Evolutionary conservation across 768 basidiomycete species (phyloP).

Genomic region (Tricholomella constricta): DNA sequence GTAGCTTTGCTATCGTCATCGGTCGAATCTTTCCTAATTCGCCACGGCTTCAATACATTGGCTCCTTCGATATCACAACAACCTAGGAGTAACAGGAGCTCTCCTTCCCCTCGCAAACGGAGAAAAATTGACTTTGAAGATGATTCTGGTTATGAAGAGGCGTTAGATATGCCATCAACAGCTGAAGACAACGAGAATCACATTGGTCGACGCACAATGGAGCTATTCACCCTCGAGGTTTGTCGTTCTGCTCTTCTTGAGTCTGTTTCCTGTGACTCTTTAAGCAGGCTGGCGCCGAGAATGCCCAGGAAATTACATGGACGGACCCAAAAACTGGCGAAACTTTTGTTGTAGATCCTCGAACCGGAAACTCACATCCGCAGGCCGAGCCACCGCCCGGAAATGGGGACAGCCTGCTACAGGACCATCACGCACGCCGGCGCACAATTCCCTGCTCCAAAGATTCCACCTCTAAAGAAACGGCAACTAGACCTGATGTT

Average conservation of each 20-base stretch:
- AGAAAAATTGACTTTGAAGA: constrained; percentile 41
- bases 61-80: constrained; percentile 17
- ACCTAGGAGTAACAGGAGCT: constrained; percentile 1
- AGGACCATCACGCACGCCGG: constrained; percentile 17
- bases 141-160: constrained; percentile 39
- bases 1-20: constrained; percentile 56
- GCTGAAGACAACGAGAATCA: background rate
- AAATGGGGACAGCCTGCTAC: constrained; percentile 5
- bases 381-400: constrained; percentile 21
- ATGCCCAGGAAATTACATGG: constrained; percentile 49
- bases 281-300: constrained; percentile 19
- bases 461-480: constrained; percentile 18
- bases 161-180: background rate
- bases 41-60: constrained; percentile 56
- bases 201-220: background rate
- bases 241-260: background rate
- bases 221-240: constrained; percentile 5
- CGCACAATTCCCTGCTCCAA: constrained; percentile 27
- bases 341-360: constrained; percentile 60
- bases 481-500: constrained; percentile 16
- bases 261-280: background rate
- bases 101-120: constrained; percentile 52
- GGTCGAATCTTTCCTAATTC: constrained; percentile 62
- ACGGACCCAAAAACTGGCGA: constrained; percentile 63
- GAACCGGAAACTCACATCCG: constrained; percentile 68